These are phyloP conservation scores for Quercus wislizeni DNA, from an alignment of 306 rosid species.

Conservation along the genomic window DNA sequence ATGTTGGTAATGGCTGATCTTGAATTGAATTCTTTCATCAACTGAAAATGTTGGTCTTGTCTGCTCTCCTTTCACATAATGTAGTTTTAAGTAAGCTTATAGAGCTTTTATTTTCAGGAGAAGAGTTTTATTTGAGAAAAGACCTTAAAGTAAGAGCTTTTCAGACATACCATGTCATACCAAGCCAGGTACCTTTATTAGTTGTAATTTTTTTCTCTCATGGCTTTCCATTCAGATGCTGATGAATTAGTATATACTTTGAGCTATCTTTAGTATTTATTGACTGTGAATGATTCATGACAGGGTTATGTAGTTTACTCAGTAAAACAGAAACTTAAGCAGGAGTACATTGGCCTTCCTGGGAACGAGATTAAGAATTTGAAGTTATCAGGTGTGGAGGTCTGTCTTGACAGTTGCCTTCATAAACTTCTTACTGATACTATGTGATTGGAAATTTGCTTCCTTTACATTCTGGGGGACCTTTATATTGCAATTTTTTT, in stretches of 20 bases:
- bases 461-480: not conserved
- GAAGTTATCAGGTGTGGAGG: constrained; percentile 85
- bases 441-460: not conserved
- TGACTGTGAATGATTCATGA: constrained; percentile 25
- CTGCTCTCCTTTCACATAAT: constrained; percentile 3
- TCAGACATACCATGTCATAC: constrained; percentile 78
- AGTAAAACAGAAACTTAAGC: constrained; percentile 75
- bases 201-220: not conserved
- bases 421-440: constrained; percentile 2
- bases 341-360: constrained; percentile 57
- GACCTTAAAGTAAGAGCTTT: constrained; percentile 87
- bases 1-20: constrained; percentile 61
- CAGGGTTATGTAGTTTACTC: constrained; percentile 85
- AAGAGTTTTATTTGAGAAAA: constrained; percentile 64
- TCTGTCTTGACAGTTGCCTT: constrained; percentile 40
- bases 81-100: not conserved
- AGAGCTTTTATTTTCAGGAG: constrained; percentile 51
- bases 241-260: not conserved
- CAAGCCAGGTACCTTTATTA: constrained; percentile 68
- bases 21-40: constrained; percentile 19
- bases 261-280: constrained; percentile 6
- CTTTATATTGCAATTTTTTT: no score
- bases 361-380: constrained; percentile 64
- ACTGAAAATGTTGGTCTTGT: not conserved
- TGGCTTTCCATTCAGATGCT: constrained; percentile 14